A percentile compares a stretch with the other conserved stretches of the same genome.
Evolutionary conservation across 495 filamentous ascomycete species (phyloP).

Genomic region (Chaetomium fimeti): DNA sequence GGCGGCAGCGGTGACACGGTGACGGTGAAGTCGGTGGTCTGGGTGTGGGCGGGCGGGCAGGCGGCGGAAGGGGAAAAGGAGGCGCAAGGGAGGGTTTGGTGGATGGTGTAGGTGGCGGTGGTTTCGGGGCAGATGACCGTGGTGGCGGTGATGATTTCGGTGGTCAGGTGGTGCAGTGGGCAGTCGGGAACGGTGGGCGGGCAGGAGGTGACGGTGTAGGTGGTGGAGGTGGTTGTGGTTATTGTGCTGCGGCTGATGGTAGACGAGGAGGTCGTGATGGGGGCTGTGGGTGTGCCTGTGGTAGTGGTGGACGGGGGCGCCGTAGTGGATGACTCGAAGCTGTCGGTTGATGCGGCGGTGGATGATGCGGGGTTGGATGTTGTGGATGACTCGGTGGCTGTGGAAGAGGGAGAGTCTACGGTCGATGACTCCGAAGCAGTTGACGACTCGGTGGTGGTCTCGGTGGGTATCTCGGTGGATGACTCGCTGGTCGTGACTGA

Average conservation of each 20-base stretch:
- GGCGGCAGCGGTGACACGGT: conserved; percentile 6
- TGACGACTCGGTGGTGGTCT: not conserved
- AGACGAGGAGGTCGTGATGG: conserved; percentile 23
- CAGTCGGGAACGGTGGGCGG: conserved; percentile 56
- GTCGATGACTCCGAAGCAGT: conserved; percentile 1
- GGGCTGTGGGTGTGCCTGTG: not conserved
- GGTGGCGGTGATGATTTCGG: conserved; percentile 32
- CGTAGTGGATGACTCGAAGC: not conserved
- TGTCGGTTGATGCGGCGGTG: conserved; percentile 3
- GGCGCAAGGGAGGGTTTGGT: not conserved
- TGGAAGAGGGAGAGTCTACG: conserved; percentile 27
- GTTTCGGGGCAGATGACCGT: conserved; percentile 30
- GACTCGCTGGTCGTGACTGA: conserved; percentile 1
- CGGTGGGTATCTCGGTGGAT: not conserved
- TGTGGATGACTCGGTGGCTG: not conserved
- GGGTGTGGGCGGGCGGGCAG: not conserved
- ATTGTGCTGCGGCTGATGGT: conserved; percentile 28
- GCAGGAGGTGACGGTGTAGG: conserved; percentile 61
- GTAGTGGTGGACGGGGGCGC: not conserved
- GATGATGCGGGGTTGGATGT: not conserved
- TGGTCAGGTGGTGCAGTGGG: conserved; percentile 39
- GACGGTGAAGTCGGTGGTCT: not conserved
- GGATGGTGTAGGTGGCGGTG: conserved; percentile 24
- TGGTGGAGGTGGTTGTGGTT: conserved; percentile 42
- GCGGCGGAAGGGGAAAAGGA: too few relatives aligned